Base-by-base conservation (phyloP, 768 basidiomycete genomes). In the Polyporus arcularius region DNA sequence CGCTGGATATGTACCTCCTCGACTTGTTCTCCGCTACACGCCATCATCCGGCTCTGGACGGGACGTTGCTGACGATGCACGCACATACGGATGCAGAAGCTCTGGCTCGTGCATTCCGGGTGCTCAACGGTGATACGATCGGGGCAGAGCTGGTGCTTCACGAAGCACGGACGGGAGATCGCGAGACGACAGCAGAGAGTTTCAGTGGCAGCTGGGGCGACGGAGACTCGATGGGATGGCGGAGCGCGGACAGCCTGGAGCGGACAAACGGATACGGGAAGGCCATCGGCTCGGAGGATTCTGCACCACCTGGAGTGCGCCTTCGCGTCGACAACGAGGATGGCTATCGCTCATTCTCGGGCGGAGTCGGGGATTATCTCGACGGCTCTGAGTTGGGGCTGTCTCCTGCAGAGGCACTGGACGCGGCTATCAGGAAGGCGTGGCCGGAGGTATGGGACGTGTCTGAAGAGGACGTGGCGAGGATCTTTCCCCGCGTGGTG, bases 21-120 rank as follows among this genome's bases (percentile, higher is more conserved):
- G 89, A 92, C 69, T 75, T 92, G 11, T 88, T 93, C 61, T 80
- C 86, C 30, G 90, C 91, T 3, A 81, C 86, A 26, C 83, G 91
- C 7, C 88, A 92, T 66, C 85, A 87, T 67, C 82, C 84, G 0
- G 78, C 82, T 50, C 74, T 94, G 16, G 91, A 93, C 60, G 87
- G 81, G 15, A 85, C 82, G 63, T 74, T 91, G 56, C 78, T 94
- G 26, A 89, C 85, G 1, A 80, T 78, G 18, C 80, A 79, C 39
- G 81, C 87, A 0, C 79, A 82, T 62, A 76, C 78, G 57, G 90
- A 92, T 64, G 87, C 85, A 9, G 81, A 85, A 64, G 85, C 79
- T n/a, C 81, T 94, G 32, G 78, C 82, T 10, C 80, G 85, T 14
- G 92, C 90, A 4, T 80, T 80, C 52, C 80, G 90, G 12, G 81